Conservation (phyloP, 2,329 filamentous ascomycete genomes). For the Apiospora arundinis region DNA sequence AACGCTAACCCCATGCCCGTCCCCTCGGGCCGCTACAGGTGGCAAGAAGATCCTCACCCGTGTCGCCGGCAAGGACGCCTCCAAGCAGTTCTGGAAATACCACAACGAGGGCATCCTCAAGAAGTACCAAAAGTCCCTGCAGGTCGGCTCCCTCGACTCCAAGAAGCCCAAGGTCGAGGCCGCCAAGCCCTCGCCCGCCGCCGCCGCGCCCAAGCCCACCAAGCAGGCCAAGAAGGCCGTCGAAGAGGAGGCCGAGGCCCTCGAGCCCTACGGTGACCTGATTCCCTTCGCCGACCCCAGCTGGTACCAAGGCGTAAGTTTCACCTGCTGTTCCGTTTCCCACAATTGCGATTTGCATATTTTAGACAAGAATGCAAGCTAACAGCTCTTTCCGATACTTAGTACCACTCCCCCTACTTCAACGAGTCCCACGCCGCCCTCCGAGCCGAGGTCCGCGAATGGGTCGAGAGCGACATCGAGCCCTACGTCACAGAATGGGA, state of each 20-base stretch:
- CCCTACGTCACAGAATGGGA: constrained; percentile 96
- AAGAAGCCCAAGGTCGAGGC: constrained; percentile 71
- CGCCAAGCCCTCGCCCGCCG: constrained; percentile 53
- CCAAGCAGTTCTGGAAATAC: constrained; percentile 74
- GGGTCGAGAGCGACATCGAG: constrained; percentile 89
- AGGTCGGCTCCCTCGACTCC: constrained; percentile 85
- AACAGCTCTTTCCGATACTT: constrained; percentile 14
- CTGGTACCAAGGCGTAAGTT: constrained; percentile 91
- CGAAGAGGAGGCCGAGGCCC: constrained; percentile 69
- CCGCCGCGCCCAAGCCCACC: constrained; percentile 48
- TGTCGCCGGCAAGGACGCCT: constrained; percentile 70
- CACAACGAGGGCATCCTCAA: constrained; percentile 89
- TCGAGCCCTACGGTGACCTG: constrained; percentile 85
- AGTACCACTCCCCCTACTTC: constrained; percentile 97
- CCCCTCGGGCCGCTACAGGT: constrained; percentile 43
- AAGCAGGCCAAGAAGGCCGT: constrained; percentile 45
- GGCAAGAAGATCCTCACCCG: constrained; percentile 70
- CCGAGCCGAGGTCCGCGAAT: constrained; percentile 88
- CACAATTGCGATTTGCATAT: not conserved
- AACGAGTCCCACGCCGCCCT: constrained; percentile 93
- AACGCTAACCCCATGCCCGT: not conserved
- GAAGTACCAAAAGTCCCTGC: constrained; percentile 79
- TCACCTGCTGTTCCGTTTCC: not conserved
- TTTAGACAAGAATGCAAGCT: not conserved
- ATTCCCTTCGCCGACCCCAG: constrained; percentile 91